These are phyloP conservation scores for Cadophora malorum DNA, from an alignment of 2,329 filamentous ascomycete species.

Conservation along the genomic window DNA sequence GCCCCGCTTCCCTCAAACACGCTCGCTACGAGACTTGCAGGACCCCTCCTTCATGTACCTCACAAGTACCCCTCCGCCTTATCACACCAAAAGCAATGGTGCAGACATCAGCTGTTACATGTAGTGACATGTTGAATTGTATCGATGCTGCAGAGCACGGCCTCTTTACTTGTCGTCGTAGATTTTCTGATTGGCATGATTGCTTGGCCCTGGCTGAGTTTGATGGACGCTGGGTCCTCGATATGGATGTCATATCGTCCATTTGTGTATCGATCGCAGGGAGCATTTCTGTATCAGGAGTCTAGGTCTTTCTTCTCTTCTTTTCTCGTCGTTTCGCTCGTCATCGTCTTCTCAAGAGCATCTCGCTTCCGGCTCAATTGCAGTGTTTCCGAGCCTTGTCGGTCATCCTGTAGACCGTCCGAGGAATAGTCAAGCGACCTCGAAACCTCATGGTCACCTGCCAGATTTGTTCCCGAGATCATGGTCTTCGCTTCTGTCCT, in stretches of 20 bases:
- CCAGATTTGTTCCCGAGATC: neutral
- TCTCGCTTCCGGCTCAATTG: neutral
- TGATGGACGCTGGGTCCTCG: constrained; percentile 3
- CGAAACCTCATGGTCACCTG: constrained; percentile 3
- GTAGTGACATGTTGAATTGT: neutral
- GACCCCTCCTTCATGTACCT: constrained; percentile 8
- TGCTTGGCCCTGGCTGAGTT: neutral
- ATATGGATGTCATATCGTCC: constrained; percentile 1
- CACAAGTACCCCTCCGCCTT: constrained; percentile 11
- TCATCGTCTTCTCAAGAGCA: neutral
- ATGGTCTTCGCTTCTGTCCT: neutral
- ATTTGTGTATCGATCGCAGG: neutral
- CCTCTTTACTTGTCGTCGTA: neutral
- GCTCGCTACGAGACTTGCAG: neutral
- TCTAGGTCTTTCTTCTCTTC: neutral
- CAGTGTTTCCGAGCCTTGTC: constrained; percentile 1
- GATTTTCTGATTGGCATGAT: neutral
- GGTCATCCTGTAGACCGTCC: too few relatives aligned
- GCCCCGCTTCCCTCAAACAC: neutral
- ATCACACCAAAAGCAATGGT: neutral
- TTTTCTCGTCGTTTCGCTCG: neutral
- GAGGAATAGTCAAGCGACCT: neutral
- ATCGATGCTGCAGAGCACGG: neutral
- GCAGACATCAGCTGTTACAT: neutral
- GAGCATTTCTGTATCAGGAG: neutral